phyloP scores from a whole-genome alignment of 2,329 filamentous ascomycete genomes.

The Xylariaceae sp. region DNA sequence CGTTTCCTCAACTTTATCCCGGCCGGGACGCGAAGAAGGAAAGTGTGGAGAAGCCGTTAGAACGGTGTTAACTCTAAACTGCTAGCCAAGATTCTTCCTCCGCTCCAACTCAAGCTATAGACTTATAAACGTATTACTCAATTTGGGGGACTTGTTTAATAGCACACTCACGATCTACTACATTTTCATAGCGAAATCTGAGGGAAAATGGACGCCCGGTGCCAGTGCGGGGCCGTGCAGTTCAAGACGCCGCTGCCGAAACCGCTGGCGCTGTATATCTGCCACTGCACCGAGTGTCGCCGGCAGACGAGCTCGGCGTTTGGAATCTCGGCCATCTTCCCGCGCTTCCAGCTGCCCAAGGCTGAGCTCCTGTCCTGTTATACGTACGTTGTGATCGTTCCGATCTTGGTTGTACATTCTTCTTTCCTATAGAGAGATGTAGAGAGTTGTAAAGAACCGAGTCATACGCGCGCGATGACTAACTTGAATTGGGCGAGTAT shows the following conservation, averaged over 20 bases:
- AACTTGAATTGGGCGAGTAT: slow-evolving; percentile 20
- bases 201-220: slow-evolving; percentile 60
- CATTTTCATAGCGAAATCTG: not conserved
- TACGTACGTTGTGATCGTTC: slow-evolving; percentile 51
- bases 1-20: not conserved
- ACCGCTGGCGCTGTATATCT: slow-evolving; percentile 71
- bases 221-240: slow-evolving; percentile 67
- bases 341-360: slow-evolving; percentile 63
- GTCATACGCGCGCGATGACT: not conserved
- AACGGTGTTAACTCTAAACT: not conserved
- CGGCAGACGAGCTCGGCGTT: slow-evolving; percentile 70
- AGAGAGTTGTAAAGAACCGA: not conserved
- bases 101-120: no score
- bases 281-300: slow-evolving; percentile 71
- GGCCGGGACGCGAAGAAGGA: no score
- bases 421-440: not conserved
- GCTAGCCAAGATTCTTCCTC: no score
- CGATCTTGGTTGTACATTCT: no score
- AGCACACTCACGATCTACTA: not conserved
- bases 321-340: slow-evolving; percentile 73
- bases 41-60: not conserved
- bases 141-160: not conserved
- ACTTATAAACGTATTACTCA: not conserved
- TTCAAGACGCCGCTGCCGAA: slow-evolving; percentile 67
- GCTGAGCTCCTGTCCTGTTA: slow-evolving; percentile 59